Conservation (phyloP, 129 eudicot species). For the Centrapalus pauciflorus region DNA sequence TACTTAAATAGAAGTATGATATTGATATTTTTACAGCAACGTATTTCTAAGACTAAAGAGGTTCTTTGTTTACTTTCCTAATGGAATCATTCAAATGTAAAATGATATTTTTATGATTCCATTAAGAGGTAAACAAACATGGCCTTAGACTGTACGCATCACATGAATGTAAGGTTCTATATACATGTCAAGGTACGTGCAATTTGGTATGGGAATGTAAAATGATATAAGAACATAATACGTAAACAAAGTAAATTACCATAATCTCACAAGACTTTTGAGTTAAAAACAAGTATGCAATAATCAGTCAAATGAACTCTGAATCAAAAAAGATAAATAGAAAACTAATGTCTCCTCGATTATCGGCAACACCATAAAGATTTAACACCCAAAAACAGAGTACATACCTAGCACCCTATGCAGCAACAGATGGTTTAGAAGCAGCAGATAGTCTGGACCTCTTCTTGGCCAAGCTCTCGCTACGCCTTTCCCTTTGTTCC, state of each 20-base stretch:
- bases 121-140: too few species aligned
- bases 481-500: slow-evolving; percentile 80
- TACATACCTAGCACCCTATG: slow-evolving; percentile 21
- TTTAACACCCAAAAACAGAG: slow-evolving; percentile 11
- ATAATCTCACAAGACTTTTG: not conserved
- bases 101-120: too few species aligned
- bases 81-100: too few species aligned
- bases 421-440: slow-evolving; percentile 62
- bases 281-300: not conserved
- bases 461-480: slow-evolving; percentile 85
- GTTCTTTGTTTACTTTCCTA: too few species aligned
- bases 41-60: too few species aligned
- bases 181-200: too few species aligned
- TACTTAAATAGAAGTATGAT: too few species aligned
- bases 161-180: too few species aligned
- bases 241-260: not conserved
- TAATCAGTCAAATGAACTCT: slow-evolving; percentile 11
- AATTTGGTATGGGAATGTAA: too few species aligned
- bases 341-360: slow-evolving; percentile 1
- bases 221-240: not conserved
- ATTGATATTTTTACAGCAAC: too few species aligned
- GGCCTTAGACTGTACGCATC: too few species aligned
- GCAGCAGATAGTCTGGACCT: slow-evolving; percentile 75
- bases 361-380: slow-evolving; percentile 8
- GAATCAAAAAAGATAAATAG: not conserved